These are phyloP conservation scores for Amauroascus verrucosus DNA, from an alignment of 2,329 filamentous ascomycete species.

Conservation along the genomic window DNA sequence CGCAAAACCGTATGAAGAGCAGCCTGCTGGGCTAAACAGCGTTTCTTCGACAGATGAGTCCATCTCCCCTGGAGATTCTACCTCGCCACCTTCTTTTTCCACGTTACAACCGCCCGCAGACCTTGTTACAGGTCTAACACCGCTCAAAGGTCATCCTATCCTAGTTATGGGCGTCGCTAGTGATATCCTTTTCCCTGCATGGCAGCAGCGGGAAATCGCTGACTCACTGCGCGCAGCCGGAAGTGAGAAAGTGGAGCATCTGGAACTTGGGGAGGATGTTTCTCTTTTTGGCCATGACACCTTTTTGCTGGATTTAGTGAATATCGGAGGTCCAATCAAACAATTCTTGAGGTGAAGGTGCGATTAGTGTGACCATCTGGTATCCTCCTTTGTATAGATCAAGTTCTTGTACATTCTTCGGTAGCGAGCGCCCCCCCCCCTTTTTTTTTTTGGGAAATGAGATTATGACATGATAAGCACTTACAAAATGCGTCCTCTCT, in stretches of 20 bases:
- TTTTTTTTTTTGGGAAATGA: too few relatives aligned
- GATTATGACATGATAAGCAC: too few relatives aligned
- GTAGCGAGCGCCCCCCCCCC: too few relatives aligned
- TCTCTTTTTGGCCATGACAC: conserved; percentile 95
- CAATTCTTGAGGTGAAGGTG: conserved; percentile 55
- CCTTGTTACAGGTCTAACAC: conserved; percentile 62
- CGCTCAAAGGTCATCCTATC: conserved; percentile 65
- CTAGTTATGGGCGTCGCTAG: conserved; percentile 90
- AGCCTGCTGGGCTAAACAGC: conserved; percentile 45
- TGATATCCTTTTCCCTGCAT: conserved; percentile 93
- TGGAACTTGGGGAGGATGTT: conserved; percentile 87
- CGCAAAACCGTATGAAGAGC: conserved; percentile 75
- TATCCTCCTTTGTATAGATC: neutral
- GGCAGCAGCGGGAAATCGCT: conserved; percentile 93
- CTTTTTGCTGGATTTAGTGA: conserved; percentile 82
- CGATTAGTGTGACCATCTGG: neutral
- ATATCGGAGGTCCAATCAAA: conserved; percentile 75
- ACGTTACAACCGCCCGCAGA: conserved; percentile 56
- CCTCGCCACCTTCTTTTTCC: conserved; percentile 20
- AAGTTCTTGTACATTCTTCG: neutral
- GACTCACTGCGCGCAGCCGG: conserved; percentile 67
- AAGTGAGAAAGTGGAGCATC: conserved; percentile 71
- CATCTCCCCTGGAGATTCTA: conserved; percentile 11
- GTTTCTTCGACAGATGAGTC: conserved; percentile 25
- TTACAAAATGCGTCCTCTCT: too few relatives aligned